phyloP scores from a whole-genome alignment of 805 yeast genomes.

The Wickerhamomyces rabaulensis region DNA sequence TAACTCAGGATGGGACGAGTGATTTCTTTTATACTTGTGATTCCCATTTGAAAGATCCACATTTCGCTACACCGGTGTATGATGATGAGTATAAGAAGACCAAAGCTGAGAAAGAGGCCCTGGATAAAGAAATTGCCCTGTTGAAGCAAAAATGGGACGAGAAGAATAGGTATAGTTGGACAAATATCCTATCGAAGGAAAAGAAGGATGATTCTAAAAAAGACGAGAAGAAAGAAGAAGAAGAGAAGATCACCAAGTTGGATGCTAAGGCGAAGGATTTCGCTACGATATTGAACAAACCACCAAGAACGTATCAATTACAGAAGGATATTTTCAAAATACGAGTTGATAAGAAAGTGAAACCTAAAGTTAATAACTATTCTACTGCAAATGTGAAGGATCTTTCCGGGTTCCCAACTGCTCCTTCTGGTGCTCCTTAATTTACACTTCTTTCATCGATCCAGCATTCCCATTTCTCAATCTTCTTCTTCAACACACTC shows the following conservation, averaged over 20 bases:
- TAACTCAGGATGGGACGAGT: constrained; percentile 19
- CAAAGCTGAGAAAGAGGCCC: constrained; percentile 10
- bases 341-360: constrained; percentile 28
- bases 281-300: constrained; percentile 20
- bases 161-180: constrained; percentile 23
- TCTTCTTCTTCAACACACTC: constrained; percentile 54
- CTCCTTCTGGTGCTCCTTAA: constrained; percentile 11
- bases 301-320: constrained; percentile 33
- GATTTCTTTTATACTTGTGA: constrained; percentile 21
- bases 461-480: constrained; percentile 71
- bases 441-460: constrained; percentile 69
- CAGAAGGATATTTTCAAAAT: constrained; percentile 35
- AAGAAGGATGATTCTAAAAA: constrained; percentile 11
- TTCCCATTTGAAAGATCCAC: constrained; percentile 17
- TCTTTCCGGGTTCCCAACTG: constrained; percentile 31
- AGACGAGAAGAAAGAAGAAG: constrained; percentile 14
- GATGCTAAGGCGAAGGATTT: constrained; percentile 2
- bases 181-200: constrained; percentile 11
- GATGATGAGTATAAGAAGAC: constrained; percentile 20
- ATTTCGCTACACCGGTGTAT: constrained; percentile 20
- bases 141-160: constrained; percentile 23
- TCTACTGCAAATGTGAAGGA: constrained; percentile 24
- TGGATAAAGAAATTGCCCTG: constrained; percentile 16
- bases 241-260: constrained; percentile 14
- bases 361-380: constrained; percentile 21